A percentile compares a stretch with the other conserved stretches of the same genome.
These are phyloP conservation scores for Verbena officinalis DNA, from an alignment of 257 asterid genomes.

Conservation along the genomic window DNA sequence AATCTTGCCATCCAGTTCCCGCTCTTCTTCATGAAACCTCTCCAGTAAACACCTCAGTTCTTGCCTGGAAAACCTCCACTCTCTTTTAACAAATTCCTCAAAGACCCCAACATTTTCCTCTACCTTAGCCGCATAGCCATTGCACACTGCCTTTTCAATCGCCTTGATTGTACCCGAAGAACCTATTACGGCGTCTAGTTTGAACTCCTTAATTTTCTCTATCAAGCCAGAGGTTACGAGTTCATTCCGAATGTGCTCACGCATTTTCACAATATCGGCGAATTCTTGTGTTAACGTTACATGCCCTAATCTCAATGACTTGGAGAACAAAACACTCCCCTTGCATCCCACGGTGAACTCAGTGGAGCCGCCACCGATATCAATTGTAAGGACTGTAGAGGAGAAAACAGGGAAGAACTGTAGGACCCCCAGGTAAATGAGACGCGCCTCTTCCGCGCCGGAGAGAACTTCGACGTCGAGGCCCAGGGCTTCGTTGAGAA, in stretches of 20 bases:
- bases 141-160: constrained; percentile 61
- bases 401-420: constrained; percentile 58
- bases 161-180: constrained; percentile 80
- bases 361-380: constrained; percentile 90
- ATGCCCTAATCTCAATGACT: constrained; percentile 71
- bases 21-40: constrained; percentile 48
- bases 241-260: constrained; percentile 49
- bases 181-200: constrained; percentile 61
- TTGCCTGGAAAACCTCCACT: constrained; percentile 62
- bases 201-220: constrained; percentile 46
- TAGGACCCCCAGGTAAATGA: constrained; percentile 68
- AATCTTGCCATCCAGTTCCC: constrained; percentile 45
- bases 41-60: constrained; percentile 60
- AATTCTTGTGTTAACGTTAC: constrained; percentile 57
- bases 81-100: constrained; percentile 52
- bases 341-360: constrained; percentile 61
- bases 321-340: constrained; percentile 54
- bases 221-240: constrained; percentile 48
- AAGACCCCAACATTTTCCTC: constrained; percentile 39
- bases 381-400: constrained; percentile 59
- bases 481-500: constrained; percentile 43
- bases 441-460: constrained; percentile 82
- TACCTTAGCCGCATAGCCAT: constrained; percentile 46
- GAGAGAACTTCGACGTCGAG: constrained; percentile 56
- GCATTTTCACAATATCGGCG: constrained; percentile 40